Base-by-base conservation (phyloP, 1,139 yeast species). In the Debaryomyces coudertii region DNA sequence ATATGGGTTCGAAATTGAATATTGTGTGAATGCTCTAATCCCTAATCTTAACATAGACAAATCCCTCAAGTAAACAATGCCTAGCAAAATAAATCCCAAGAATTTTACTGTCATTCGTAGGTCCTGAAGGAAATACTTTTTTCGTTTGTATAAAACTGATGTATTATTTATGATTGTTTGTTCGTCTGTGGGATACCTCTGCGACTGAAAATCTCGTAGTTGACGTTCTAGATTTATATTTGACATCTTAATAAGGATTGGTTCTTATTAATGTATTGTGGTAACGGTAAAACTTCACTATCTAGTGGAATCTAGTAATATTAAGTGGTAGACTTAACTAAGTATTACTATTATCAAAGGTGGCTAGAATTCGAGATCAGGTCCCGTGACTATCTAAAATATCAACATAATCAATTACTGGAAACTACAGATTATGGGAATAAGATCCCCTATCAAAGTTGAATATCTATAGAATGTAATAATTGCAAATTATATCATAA, bases 81-180 rank as follows among this genome's bases (percentile, higher is more conserved):
- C 65, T 5, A 71, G 56, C 2, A 73, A 46, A 2, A 71, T 48
- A 47, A 55, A 63, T 18, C 75, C 77, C 3, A 67, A 40, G 20
- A 62, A 54, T 42, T 62, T 61, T 16, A 69, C 35, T 2, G 66
- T 56, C 44, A 64, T 63, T 37, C 71, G 60, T 20, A 74, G 53
- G 38, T 73, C 74, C 25, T 56, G 57, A 3, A 73, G 56, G 46
- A 73, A 75, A 54, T 55, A 63, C 53, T 70, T 69, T 58, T 72
- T 73, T 20, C 76, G 62, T 51, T 70, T 71, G 48, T 71, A 70
- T 22, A 73, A 62, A 27, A 66, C 62, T n/a, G 64, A 48, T 2
- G 65, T 64, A 54, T 73, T 74, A 51, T 71, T 69, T 27, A 48
- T 49, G 12, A 62, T 52, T 3, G 76, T 73, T 55, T 74, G 70